Evolutionary conservation across 352 stramenopile species (phyloP).

Genomic region (Globisporangium paroecandrum): DNA sequence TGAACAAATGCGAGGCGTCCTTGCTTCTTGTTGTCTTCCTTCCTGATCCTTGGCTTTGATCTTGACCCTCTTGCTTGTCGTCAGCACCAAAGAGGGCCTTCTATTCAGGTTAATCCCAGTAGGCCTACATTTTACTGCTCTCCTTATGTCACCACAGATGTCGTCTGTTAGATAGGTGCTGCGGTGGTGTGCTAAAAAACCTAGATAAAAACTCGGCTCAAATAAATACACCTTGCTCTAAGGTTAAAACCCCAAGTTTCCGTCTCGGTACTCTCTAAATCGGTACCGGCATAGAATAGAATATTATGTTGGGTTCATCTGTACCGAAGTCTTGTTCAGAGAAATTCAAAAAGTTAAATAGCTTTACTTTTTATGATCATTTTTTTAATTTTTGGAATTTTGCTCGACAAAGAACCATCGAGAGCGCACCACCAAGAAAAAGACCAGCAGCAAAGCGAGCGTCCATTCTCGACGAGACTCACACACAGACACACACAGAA

Average conservation of each 20-base stretch:
- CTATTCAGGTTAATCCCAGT: not conserved
- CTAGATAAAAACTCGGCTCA: too few species aligned
- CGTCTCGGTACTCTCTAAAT: too few species aligned
- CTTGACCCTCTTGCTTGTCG: not conserved
- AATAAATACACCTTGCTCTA: too few species aligned
- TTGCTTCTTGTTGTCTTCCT: not conserved
- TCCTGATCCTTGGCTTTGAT: not conserved
- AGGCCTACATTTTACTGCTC: not conserved
- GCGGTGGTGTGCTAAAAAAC: too few species aligned
- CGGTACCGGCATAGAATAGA: too few species aligned
- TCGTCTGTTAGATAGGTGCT: not conserved
- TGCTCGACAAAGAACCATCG: not conserved
- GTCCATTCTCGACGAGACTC: not conserved
- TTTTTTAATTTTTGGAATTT: not conserved
- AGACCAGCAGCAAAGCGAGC: slow-evolving; percentile 6
- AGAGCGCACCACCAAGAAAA: not conserved
- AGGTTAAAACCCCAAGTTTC: too few species aligned
- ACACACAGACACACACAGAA: not conserved
- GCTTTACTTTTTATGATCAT: too few species aligned
- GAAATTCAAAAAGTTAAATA: too few species aligned
- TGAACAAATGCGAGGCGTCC: not conserved
- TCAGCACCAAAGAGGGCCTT: not conserved
- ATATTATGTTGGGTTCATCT: too few species aligned
- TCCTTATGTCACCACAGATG: not conserved
- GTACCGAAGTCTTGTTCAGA: too few species aligned